phyloP scores from a whole-genome alignment of 164 flowering plant genomes.

The Taxillus chinensis region DNA sequence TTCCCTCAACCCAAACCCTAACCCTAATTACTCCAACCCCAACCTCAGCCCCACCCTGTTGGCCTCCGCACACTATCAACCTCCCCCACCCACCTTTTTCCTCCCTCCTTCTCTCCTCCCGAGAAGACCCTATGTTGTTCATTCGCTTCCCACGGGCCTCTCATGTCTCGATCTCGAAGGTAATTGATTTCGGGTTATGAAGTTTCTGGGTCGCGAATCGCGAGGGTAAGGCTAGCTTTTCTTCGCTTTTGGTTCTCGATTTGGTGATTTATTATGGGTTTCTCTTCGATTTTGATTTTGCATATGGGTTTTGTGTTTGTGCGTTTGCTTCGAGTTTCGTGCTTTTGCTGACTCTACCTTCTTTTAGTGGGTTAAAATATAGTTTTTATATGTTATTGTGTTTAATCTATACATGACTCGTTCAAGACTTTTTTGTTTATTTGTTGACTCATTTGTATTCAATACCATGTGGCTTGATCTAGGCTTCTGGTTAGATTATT shows the following conservation, averaged over 20 bases:
- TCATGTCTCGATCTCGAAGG: background rate
- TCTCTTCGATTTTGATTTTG: too few species aligned
- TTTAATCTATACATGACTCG: too few species aligned
- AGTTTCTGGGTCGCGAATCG: background rate
- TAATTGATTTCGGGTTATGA: background rate
- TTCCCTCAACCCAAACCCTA: background rate
- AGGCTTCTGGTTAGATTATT: too few species aligned
- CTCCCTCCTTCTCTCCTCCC: background rate
- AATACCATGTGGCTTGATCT: too few species aligned
- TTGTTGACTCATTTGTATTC: too few species aligned
- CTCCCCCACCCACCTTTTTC: background rate
- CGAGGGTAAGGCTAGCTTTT: background rate
- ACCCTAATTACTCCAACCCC: background rate
- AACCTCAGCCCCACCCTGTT: background rate
- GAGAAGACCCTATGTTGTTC: too few species aligned
- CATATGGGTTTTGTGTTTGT: too few species aligned
- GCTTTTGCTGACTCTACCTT: background rate
- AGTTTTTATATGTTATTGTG: too few species aligned
- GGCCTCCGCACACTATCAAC: too few species aligned
- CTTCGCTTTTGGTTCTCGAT: background rate
- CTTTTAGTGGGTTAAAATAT: background rate
- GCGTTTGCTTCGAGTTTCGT: background rate
- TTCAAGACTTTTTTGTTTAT: too few species aligned
- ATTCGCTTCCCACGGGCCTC: too few species aligned
- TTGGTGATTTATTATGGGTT: too few species aligned